phyloP scores from a whole-genome alignment of 257 asterid genomes.

The Avicennia marina region DNA sequence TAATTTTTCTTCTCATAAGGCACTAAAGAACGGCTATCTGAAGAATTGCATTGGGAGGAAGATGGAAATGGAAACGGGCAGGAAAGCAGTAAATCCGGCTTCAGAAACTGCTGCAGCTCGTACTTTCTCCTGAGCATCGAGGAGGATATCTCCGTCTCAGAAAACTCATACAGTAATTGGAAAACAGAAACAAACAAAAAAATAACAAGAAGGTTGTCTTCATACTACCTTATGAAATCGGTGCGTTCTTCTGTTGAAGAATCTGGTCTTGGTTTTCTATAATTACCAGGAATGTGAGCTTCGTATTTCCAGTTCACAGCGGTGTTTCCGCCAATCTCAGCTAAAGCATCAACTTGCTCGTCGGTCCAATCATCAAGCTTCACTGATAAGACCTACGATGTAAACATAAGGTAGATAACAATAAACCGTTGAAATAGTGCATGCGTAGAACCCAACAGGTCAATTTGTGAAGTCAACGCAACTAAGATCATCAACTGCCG shows the following conservation, averaged over 20 bases:
- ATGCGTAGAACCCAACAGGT: too few species aligned
- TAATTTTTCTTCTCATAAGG: slow-evolving; percentile 43
- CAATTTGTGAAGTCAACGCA: too few species aligned
- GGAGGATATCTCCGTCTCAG: slow-evolving; percentile 14
- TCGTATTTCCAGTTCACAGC: slow-evolving; percentile 68
- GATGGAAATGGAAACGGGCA: slow-evolving; percentile 46
- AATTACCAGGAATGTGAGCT: slow-evolving; percentile 59
- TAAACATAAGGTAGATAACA: slow-evolving; percentile 5
- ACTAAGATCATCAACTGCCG: too few species aligned
- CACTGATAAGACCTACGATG: slow-evolving; percentile 62
- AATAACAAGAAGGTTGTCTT: background rate
- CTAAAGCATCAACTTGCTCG: slow-evolving; percentile 72
- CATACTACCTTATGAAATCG: slow-evolving; percentile 70
- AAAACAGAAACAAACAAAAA: too few species aligned
- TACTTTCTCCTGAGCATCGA: slow-evolving; percentile 67
- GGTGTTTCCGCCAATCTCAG: slow-evolving; percentile 70
- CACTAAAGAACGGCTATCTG: slow-evolving; percentile 24
- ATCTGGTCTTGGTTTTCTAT: slow-evolving; percentile 55
- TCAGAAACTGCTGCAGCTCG: slow-evolving; percentile 62
- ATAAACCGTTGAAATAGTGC: background rate
- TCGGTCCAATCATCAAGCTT: slow-evolving; percentile 88
- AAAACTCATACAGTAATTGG: background rate
- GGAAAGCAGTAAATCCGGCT: slow-evolving; percentile 27
- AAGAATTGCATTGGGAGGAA: slow-evolving; percentile 33
- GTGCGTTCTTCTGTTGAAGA: slow-evolving; percentile 64